Evolutionary conservation across 306 rosid species (phyloP).

Genomic region (Vigna hirtella): DNA sequence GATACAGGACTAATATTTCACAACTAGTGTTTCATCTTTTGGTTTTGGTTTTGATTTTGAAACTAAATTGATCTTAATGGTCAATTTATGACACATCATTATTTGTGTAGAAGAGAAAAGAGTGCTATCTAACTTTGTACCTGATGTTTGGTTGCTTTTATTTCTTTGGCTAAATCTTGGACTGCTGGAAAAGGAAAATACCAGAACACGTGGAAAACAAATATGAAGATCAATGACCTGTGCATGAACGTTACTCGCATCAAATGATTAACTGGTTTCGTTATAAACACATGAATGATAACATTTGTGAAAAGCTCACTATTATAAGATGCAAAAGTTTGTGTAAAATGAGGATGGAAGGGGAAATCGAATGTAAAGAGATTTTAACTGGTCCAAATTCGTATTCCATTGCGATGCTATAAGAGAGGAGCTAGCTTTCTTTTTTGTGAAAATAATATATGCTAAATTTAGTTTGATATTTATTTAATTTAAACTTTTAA

Average conservation of each 20-base stretch:
- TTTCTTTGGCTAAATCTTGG: neutral
- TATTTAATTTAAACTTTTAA: no score
- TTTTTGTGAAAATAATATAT: no score
- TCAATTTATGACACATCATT: neutral
- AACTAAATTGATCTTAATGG: neutral
- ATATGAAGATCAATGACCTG: neutral
- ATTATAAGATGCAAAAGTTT: neutral
- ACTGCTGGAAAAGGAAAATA: neutral
- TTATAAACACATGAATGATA: neutral
- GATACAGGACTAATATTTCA: conserved; percentile 35
- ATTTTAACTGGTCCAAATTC: no score
- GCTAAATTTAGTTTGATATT: no score
- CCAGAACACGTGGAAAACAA: neutral
- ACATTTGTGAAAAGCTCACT: neutral
- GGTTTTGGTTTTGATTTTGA: conserved; percentile 23
- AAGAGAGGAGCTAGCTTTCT: no score
- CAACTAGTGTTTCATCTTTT: conserved; percentile 19
- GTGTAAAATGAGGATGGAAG: no score
- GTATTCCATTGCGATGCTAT: no score
- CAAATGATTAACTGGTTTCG: neutral
- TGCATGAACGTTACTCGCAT: neutral
- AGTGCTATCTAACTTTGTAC: neutral
- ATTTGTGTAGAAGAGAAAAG: neutral
- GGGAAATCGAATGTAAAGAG: no score
- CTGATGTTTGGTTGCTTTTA: neutral